Evolutionary conservation across 176 grass and related monocot species (phyloP), one percentile per base, ranked within the genome.

Genomic region (Thalia dealbata): DNA sequence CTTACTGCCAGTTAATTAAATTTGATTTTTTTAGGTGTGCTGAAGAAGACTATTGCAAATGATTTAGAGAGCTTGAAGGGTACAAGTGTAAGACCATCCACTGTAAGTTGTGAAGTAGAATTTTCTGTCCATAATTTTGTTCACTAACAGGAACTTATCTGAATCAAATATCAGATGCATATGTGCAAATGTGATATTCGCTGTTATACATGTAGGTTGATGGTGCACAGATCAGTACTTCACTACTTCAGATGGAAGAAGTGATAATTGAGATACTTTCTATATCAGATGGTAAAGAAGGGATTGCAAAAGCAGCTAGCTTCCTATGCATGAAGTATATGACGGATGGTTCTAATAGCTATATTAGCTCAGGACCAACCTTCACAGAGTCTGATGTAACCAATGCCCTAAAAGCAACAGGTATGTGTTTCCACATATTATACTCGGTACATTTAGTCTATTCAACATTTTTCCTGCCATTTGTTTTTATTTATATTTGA

Each of bases 231-330:
- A 46, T 19, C 10, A 77, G 82, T 43, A 21, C 19, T 81, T 79
- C 79, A 68, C 58, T 69, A 38, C 72, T 28, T 74, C 25, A 75
- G 64, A 69, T 81, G 30, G 82, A 66, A 69, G 78, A 78, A 46
- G 87, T 96, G 84, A 72, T 61, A 14, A 23, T 93, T 80, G 85
- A 99, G 63, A 83, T 78, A 69, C 61, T 93, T 79, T 91, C 90
- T 72, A 77, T 85, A 67, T 86, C 87, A 61, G 81, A 93, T 91
- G 95, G 95, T 71, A 99, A 93, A 81, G 81, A 88, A 76, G 90
- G 83, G 13, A 71, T 86, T 73, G 95, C 85, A 78, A 93, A 93
- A 88, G 90, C 90, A 85, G 90, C 95, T 61, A 91, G 21, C 76
- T 93, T 91, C 48, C 90, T 99, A 69, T 91, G 62, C 77, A 83